Conservation (phyloP, 164 flowering plant species). For the Warburgia ugandensis region DNA sequence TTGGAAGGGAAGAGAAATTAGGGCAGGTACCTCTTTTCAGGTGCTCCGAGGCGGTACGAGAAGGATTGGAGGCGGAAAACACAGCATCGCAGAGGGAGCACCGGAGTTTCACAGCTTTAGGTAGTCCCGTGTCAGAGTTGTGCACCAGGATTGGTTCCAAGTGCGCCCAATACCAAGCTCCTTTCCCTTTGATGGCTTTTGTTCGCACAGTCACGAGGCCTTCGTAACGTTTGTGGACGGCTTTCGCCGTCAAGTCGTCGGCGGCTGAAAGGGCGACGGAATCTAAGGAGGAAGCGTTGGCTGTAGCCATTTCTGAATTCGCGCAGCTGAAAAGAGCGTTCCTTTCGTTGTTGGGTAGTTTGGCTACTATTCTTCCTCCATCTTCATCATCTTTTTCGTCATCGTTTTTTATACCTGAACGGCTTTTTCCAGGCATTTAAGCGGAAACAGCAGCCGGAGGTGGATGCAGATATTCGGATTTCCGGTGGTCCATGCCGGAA, state of each 20-base stretch:
- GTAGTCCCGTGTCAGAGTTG: slow-evolving; percentile 57
- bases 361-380: not conserved
- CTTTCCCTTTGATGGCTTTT: slow-evolving; percentile 85
- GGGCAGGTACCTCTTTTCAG: slow-evolving; percentile 92
- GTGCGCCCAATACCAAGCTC: slow-evolving; percentile 99
- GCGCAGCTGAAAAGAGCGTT: no score
- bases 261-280: slow-evolving; percentile 16
- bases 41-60: slow-evolving; percentile 93
- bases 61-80: slow-evolving; percentile 94
- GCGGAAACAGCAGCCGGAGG: slow-evolving; percentile 26
- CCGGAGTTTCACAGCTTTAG: slow-evolving; percentile 83
- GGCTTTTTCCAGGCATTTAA: slow-evolving; percentile 23
- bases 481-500: slow-evolving; percentile 38
- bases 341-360: no score
- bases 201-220: slow-evolving; percentile 65
- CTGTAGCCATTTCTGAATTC: slow-evolving; percentile 50
- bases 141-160: slow-evolving; percentile 74
- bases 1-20: slow-evolving; percentile 49
- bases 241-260: slow-evolving; percentile 60
- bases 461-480: slow-evolving; percentile 21
- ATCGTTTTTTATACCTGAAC: slow-evolving; percentile 1
- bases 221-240: slow-evolving; percentile 72
- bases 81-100: slow-evolving; percentile 78
- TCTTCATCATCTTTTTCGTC: not conserved
- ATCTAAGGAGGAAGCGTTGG: slow-evolving; percentile 23